Evolutionary conservation across 1,284 basidiomycete species (phyloP).

Genomic region (Tetrapyrgos nigripes): DNA sequence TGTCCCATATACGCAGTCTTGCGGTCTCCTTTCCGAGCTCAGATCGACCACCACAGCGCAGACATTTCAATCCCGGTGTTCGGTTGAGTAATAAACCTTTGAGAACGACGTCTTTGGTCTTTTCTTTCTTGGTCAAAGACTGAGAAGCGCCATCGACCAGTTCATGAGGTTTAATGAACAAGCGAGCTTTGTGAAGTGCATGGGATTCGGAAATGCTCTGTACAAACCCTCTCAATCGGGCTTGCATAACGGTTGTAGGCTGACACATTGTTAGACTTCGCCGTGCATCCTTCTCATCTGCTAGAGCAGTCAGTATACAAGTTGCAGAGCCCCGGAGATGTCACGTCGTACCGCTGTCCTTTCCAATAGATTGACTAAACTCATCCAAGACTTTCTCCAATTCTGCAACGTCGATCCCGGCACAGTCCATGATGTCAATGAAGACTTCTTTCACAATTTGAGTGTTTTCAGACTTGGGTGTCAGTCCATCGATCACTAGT

Average conservation of each 20-base stretch:
- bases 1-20: constrained; percentile 69
- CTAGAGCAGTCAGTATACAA: constrained; percentile 1
- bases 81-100: constrained; percentile 56
- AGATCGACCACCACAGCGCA: constrained; percentile 67
- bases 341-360: constrained; percentile 35
- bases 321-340: neutral
- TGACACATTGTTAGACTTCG: constrained; percentile 60
- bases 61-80: constrained; percentile 48
- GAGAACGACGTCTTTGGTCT: constrained; percentile 64
- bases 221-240: constrained; percentile 48
- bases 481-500: constrained; percentile 53
- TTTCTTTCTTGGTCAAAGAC: constrained; percentile 45
- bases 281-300: constrained; percentile 54
- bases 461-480: constrained; percentile 62
- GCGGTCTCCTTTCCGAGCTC: constrained; percentile 43
- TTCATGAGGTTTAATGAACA: constrained; percentile 75
- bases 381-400: constrained; percentile 54
- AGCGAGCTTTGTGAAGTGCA: constrained; percentile 62
- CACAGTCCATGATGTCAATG: constrained; percentile 64
- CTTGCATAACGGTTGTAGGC: constrained; percentile 51
- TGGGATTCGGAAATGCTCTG: constrained; percentile 52
- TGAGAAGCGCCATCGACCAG: constrained; percentile 63
- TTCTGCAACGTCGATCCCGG: constrained; percentile 62
- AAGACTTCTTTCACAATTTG: constrained; percentile 68
- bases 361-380: constrained; percentile 36